Conservation (phyloP, 2,329 filamentous ascomycete species). For the Claviceps sp. region DNA sequence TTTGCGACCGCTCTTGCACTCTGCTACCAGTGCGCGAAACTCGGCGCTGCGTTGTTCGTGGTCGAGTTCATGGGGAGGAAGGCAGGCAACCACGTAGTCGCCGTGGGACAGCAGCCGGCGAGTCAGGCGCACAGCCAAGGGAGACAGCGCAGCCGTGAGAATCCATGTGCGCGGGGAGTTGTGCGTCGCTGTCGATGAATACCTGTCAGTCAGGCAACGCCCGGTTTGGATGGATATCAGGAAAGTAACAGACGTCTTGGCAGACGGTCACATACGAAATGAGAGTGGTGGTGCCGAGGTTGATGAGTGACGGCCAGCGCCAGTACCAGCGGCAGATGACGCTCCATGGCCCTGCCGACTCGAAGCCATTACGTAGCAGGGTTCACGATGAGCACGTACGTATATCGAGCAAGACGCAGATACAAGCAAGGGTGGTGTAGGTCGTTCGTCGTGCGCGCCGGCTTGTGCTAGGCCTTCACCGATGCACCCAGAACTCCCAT, state of each 20-base stretch:
- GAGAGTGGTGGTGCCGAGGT: slow-evolving; percentile 32
- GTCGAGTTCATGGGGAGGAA: slow-evolving; percentile 67
- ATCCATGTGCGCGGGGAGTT: slow-evolving; percentile 84
- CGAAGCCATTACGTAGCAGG: too few species aligned
- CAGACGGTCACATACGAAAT: slow-evolving; percentile 31
- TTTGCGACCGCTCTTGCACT: slow-evolving; percentile 48
- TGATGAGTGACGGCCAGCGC: slow-evolving; percentile 2
- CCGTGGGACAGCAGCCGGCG: slow-evolving; percentile 77
- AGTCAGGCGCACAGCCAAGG: slow-evolving; percentile 70
- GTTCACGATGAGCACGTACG: too few species aligned
- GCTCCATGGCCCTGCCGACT: neutral
- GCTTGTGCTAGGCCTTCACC: too few species aligned
- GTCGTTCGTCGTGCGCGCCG: too few species aligned
- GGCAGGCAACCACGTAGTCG: slow-evolving; percentile 76
- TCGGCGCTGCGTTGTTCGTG: slow-evolving; percentile 62
- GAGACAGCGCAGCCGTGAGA: slow-evolving; percentile 73
- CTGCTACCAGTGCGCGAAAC: slow-evolving; percentile 65
- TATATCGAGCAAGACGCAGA: too few species aligned
- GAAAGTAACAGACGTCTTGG: too few species aligned
- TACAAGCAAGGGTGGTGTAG: too few species aligned
- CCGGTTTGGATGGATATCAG: too few species aligned
- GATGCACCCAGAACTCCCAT: too few species aligned
- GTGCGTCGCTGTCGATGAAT: slow-evolving; percentile 39
- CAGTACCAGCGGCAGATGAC: slow-evolving; percentile 2
- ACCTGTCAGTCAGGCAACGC: slow-evolving; percentile 17